These are phyloP conservation scores for Begonia loranthoides DNA, from an alignment of 306 rosid genomes.

Conservation along the genomic window DNA sequence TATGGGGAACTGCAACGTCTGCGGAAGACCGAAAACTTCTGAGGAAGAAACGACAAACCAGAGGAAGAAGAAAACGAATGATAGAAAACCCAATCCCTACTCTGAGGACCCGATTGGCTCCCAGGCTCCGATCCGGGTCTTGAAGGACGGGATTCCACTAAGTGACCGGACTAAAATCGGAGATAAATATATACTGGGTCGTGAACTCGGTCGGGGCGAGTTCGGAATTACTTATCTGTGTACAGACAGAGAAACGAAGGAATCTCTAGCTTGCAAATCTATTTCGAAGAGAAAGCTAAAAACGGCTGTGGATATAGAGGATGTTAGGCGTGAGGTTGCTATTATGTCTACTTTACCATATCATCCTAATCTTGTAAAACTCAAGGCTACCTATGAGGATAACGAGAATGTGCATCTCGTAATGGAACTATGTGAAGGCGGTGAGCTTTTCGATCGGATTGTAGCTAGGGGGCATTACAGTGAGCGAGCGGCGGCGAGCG, in stretches of 20 bases:
- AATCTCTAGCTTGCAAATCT: constrained; percentile 84
- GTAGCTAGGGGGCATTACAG: constrained; percentile 14
- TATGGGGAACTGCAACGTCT: constrained; percentile 73
- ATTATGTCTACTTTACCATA: constrained; percentile 17
- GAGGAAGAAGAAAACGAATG: constrained; percentile 25
- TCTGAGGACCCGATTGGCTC: constrained; percentile 32
- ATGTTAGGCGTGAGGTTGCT: constrained; percentile 12
- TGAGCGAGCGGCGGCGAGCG: constrained; percentile 14
- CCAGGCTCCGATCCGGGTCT: constrained; percentile 69
- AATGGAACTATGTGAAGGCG: constrained; percentile 17
- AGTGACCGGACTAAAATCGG: constrained; percentile 62
- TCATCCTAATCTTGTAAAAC: constrained; percentile 16
- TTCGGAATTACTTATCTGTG: constrained; percentile 91
- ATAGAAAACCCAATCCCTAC: constrained; percentile 33
- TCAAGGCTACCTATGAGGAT: constrained; percentile 14
- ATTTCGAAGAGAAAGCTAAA: constrained; percentile 86
- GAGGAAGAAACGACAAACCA: constrained; percentile 22
- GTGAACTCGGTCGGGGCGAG: constrained; percentile 96
- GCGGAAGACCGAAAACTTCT: constrained; percentile 33
- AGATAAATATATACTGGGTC: constrained; percentile 83
- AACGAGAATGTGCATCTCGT: constrained; percentile 14
- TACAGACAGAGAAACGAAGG: constrained; percentile 75
- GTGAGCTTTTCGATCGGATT: constrained; percentile 22
- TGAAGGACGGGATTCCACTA: constrained; percentile 60
- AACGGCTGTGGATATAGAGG: constrained; percentile 29